Conservation (phyloP, 257 asterid genomes). For the Salvia rosmarinus region DNA sequence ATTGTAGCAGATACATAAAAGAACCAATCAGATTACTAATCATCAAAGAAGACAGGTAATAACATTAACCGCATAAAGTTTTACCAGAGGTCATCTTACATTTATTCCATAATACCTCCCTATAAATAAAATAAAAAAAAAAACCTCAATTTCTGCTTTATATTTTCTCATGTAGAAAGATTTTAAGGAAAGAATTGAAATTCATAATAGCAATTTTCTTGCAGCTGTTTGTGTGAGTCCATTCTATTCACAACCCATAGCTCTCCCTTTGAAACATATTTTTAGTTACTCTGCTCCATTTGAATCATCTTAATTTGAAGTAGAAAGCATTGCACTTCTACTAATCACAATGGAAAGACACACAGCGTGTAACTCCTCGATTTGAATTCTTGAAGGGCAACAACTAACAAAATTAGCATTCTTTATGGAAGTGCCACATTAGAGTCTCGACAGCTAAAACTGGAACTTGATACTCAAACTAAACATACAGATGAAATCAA, state of each 20-base stretch:
- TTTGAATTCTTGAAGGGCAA: not conserved
- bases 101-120: not conserved
- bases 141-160: not conserved
- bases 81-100: not conserved
- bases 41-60: too few relatives aligned
- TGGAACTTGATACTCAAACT: not conserved
- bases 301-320: too few relatives aligned
- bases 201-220: not conserved
- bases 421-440: conserved; percentile 16
- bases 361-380: not conserved
- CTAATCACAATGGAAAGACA: not conserved
- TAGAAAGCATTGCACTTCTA: too few relatives aligned
- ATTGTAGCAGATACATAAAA: not conserved
- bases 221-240: too few relatives aligned
- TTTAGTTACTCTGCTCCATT: too few relatives aligned
- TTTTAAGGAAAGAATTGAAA: not conserved
- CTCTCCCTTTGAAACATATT: not conserved
- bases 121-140: not conserved
- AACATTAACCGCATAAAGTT: too few relatives aligned
- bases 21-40: not conserved
- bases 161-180: not conserved
- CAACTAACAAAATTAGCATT: not conserved
- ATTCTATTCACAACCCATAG: not conserved
- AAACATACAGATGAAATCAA: not conserved
- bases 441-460: not conserved